Conservation (phyloP, 495 filamentous ascomycete genomes). For the Chaetomidium leptoderma region DNA sequence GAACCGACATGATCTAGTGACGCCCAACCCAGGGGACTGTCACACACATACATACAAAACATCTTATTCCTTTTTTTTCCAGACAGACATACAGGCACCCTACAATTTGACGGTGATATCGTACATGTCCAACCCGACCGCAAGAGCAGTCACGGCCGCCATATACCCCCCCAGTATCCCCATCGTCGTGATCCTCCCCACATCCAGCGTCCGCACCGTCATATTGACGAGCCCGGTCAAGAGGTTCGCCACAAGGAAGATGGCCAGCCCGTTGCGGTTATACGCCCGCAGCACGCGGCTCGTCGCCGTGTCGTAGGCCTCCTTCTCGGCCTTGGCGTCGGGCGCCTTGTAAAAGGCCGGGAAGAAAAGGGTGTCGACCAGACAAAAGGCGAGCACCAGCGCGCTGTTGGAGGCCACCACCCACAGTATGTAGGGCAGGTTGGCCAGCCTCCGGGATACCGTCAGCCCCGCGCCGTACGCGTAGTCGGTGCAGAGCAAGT, state of each 20-base stretch:
- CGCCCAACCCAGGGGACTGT: neutral
- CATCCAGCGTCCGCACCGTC: conserved; percentile 72
- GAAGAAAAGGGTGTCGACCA: conserved; percentile 73
- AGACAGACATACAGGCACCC: neutral
- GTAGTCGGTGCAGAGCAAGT: conserved; percentile 60
- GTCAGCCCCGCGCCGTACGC: conserved; percentile 63
- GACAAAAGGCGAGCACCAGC: conserved; percentile 72
- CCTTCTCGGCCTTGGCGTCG: conserved; percentile 49
- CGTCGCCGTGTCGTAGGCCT: conserved; percentile 60
- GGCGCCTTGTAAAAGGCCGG: conserved; percentile 59
- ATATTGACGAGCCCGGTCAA: conserved; percentile 87
- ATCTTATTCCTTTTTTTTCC: neutral
- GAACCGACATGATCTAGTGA: conserved; percentile 11
- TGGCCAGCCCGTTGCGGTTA: conserved; percentile 79
- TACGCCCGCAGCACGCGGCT: conserved; percentile 74
- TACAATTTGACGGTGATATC: conserved; percentile 75
- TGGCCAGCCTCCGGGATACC: conserved; percentile 86
- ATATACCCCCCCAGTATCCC: conserved; percentile 70
- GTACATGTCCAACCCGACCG: conserved; percentile 64
- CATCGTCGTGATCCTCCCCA: conserved; percentile 60
- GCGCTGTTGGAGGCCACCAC: conserved; percentile 78
- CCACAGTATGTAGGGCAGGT: conserved; percentile 92
- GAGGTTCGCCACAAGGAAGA: conserved; percentile 87
- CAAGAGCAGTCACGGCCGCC: conserved; percentile 58
- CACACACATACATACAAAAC: neutral